Base-by-base conservation (phyloP, 495 filamentous ascomycete species). In the Penicillium dipodomyicola region DNA sequence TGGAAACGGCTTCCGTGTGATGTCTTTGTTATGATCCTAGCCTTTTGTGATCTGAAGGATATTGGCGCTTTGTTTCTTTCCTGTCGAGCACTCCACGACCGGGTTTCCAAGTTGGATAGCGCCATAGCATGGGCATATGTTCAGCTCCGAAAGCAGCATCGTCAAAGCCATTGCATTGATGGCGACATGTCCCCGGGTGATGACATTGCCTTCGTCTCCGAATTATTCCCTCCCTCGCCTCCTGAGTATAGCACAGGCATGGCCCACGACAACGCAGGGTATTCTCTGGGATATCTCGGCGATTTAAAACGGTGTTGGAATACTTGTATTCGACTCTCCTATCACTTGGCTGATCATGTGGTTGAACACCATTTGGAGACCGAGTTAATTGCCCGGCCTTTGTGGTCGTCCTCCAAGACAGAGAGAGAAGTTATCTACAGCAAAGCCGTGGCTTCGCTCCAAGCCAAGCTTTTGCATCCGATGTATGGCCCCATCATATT, bases 161-260 rank as follows among this genome's bases (percentile, higher is more conserved):
- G 42, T 12, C 40, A 52, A 37, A 19, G 49, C 11, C 45, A 40
- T 12, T 29, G 22, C 4, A 7, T 42, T n/a, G 45, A 49, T 30
- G 29, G 54, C 17, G 30, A 5, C 22, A 5, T 56, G 17, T 65
- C 65, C 1, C 60, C 59, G 5, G 63, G 67, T 9, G 67, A 68
- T 45, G 67, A 72, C 11, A 51, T 72, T 3, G 57, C 63, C 23
- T 72, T 72, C 49, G 67, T 72, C 33, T 58, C 63, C 0, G 53
- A 63, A 5, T 49, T 72, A 14, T 72, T 72, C 14, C 67, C 69
- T 5, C 67, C 69, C 15, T 63, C 69, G 4, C 69, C 69, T 30
- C 69, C 69, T 17, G 56, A 65, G 2, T 72, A 72, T 25, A 61
- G 60, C 6, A 20, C 44, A 9, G 54, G 48, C 12, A 40, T 59